Percentiles rank a stretch among this genome's conserved stretches.
These are phyloP conservation scores for Pichia sp. DNA, from an alignment of 1,139 yeast species.

Conservation along the genomic window DNA sequence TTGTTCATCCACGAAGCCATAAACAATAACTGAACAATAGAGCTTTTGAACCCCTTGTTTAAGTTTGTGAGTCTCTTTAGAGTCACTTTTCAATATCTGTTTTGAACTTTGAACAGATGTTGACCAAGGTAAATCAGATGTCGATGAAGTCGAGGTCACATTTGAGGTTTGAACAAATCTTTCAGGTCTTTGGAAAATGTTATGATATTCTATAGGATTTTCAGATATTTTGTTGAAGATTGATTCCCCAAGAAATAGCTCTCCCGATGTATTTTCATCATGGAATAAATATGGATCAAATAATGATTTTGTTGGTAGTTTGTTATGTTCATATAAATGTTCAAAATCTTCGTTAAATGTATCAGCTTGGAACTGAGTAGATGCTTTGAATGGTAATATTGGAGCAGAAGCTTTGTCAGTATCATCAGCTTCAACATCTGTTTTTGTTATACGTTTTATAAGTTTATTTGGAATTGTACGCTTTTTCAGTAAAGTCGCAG, in stretches of 20 bases:
- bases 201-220: conserved; percentile 42
- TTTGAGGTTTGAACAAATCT: conserved; percentile 9
- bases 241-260: conserved; percentile 19
- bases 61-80: conserved; percentile 1
- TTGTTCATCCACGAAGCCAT: conserved; percentile 79
- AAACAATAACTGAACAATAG: conserved; percentile 70
- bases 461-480: conserved; percentile 50
- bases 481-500: conserved; percentile 32
- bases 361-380: conserved; percentile 21
- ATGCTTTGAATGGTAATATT: conserved; percentile 21
- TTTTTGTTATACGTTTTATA: conserved; percentile 34
- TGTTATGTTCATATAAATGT: conserved; percentile 30
- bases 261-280: conserved; percentile 28
- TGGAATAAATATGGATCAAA: conserved; percentile 45
- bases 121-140: conserved; percentile 10
- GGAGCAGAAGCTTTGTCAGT: conserved; percentile 18
- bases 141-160: not conserved
- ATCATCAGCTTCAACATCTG: conserved; percentile 13
- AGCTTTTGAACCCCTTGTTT: conserved; percentile 4
- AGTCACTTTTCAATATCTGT: not conserved
- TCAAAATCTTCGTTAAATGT: conserved; percentile 20
- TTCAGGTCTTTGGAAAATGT: conserved; percentile 36
- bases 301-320: conserved; percentile 57
- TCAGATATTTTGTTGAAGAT: conserved; percentile 21
- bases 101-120: not conserved